Evolutionary conservation across 2,329 filamentous ascomycete species (phyloP).

Genomic region (Bipolaris victoriae): DNA sequence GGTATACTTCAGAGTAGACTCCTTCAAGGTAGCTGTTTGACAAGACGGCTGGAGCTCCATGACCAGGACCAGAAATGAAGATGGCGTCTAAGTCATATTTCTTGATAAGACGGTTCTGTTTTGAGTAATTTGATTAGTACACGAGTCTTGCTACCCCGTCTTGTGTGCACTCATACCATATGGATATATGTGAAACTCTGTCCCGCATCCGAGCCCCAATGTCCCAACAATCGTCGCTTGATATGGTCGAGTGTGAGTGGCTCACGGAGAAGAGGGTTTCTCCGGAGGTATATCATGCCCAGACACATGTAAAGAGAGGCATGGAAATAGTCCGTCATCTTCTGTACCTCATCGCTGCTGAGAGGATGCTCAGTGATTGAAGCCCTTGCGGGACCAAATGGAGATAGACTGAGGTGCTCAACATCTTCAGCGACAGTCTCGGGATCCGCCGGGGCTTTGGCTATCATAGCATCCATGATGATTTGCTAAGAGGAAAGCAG

Average conservation of each 20-base stretch:
- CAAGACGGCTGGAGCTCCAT: constrained; percentile 77
- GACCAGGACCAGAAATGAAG: constrained; percentile 78
- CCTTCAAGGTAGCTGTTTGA: constrained; percentile 80
- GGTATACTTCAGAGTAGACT: constrained; percentile 78
- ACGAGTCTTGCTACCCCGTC: neutral
- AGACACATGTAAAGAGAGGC: constrained; percentile 76
- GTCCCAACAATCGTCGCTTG: constrained; percentile 75
- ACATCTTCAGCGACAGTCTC: constrained; percentile 39
- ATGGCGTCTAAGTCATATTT: constrained; percentile 76
- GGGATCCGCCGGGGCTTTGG: constrained; percentile 28
- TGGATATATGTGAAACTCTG: constrained; percentile 84
- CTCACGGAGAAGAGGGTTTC: constrained; percentile 74
- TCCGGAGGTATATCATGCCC: constrained; percentile 79
- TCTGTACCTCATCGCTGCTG: constrained; percentile 68
- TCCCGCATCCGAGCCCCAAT: constrained; percentile 81
- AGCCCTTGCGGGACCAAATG: constrained; percentile 70
- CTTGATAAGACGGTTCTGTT: constrained; percentile 73
- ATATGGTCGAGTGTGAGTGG: constrained; percentile 72
- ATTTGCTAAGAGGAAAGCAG: constrained; percentile 9
- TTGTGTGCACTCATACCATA: constrained; percentile 54
- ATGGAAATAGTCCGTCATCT: constrained; percentile 75
- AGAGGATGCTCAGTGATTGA: constrained; percentile 67
- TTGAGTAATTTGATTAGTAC: neutral
- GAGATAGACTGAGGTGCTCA: constrained; percentile 54
- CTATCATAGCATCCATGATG: constrained; percentile 35